Evolutionary conservation across 768 basidiomycete genomes (phyloP), one percentile per base, ranked within the genome.

Genomic region (Boletus sp.): DNA sequence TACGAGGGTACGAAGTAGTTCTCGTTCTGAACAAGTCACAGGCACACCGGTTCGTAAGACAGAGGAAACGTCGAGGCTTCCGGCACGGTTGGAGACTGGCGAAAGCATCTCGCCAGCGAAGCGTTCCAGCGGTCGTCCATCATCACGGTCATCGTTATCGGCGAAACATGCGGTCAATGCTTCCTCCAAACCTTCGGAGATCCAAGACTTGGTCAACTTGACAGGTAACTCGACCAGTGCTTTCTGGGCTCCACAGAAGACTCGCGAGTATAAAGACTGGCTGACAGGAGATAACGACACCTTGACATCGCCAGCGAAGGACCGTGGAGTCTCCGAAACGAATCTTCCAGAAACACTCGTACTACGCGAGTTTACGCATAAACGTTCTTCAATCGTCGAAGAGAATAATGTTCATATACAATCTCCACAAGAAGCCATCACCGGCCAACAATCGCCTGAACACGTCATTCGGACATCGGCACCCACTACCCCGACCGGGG

Each of bases 361-460:
- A 30, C 69, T 89, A 47, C 83, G 88, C 51, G 81, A 85, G 19
- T 87, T 85, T 17, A 86, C 86, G 21, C 82, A 83, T 64, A 90
- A 89, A 70, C 82, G 86, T 13, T 80, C 86, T 34, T 88, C 87
- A 3, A 77, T 81, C 48, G 80, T 88, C 33, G 79, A 87, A 61
- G 77, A 75, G 55, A 77, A 70, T 23, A 66, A 57, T 13, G 48
- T 70, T 23, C 59, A 49, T 29, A 51, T 73, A 35, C 66, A 63
- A 49, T 53, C 58, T 3, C 68, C 70, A 27, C 72, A 73, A 49
- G 70, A 73, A 63, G 70, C 66, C 69, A 68, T 65, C 59, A 70
- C 57, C 2, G 14, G 56, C 46, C 66, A 58, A 52, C 63, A 61
- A 32, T 50, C 62, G 6, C 53, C 51, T 37, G 53, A 52, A 15